Base-by-base conservation (phyloP, 1,139 yeast genomes). In the Scheffersomyces insectosa region DNA sequence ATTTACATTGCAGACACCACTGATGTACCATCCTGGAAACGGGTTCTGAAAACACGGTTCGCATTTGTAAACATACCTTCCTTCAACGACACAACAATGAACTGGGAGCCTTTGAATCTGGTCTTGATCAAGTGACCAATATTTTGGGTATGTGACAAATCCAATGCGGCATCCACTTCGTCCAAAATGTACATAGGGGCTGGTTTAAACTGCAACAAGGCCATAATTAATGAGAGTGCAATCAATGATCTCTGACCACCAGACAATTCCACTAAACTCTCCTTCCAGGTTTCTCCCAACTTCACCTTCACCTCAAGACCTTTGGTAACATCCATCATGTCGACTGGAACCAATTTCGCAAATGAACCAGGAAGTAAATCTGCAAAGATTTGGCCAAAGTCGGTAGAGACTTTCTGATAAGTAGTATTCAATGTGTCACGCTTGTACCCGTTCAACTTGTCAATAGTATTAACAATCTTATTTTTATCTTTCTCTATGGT, bases 21-120 rank as follows among this genome's bases (percentile, higher is more conserved):
- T 28, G 97, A 89, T 0, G 97, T 91, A 52, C 99, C 98, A 56
- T 93, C 97, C 61, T 91, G 97, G 66, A 93, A 93, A 51, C 97
- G 76, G 1, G 98, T 91, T 56, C 96, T 79, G 64, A 90, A 95
- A 28, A 95, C 89, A 48, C 96, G 76, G 60, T 95, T 95, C 11
- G 99, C 99, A 66, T 95, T 95, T 23, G 96, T 86, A 61, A 93
- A 95, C 97, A 95, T 89, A 12, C 98, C 99, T 63, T 95, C 99
- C 62, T 95, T 95, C 67, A 95, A 80, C 27, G 97, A 88, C 14
- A 95, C 99, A 43, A 95, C 96, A 52, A 95, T 91, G 59, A 95
- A 95, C 62, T 95, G 99, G 2, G 97, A 86, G 0, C 96, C 97
- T 62, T 88, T 86, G 66, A 95, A 95, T 54, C 97, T 74, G 0